Base-by-base conservation (phyloP, 352 stramenopile genomes). In the Pythium folliculosum region DNA sequence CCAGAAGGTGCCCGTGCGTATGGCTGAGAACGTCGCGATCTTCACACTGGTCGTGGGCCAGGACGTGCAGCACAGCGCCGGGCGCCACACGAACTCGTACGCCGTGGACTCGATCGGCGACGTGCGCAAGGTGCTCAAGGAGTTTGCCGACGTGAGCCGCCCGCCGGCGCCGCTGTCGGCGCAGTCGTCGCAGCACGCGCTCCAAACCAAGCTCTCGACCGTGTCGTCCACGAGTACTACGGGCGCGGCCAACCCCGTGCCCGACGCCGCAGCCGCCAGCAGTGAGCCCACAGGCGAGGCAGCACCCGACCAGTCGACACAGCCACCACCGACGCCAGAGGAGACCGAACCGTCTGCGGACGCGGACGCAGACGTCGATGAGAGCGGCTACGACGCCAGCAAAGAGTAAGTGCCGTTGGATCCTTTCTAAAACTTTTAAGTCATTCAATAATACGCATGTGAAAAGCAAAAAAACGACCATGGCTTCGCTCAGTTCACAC, bases 1-100 rank as follows among this genome's bases (percentile, higher is more conserved):
- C 51, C 84, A 92, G 43, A 91, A 91, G 40, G 81, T 92, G 32
- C 84, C 84, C 5, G 77, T 92, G 37, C 79, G 78, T 32, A 72
- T 92, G 51, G 79, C 84, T 5, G 80, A 89, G 44, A 68, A 87
- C 44, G 84, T 86, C n/a, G 70, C 79, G 23, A 86, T 91, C 21
- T 92, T 87, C 65, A 86, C 81, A 21, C 77, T 92, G 21, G 73
- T 90, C 2, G 84, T 91, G 40, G 84, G 84, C 0, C 69, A 77
- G 16, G 82, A 92, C 58, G 82, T 90, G 44, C 71, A 89, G 62
- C 80, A 90, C 65, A 92, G 81, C 54, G 82, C 77, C 56, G 81
- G 82, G 1, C 77, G 69, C 6, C 79, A 86, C 25, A 70, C 68
- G 7, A 80, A 72, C 38, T 86, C 84, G 37, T 91, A 84, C 61